Evolutionary conservation across 1,284 basidiomycete genomes (phyloP), one percentile per base, ranked within the genome.

Genomic region (Megacollybia platyphylla): DNA sequence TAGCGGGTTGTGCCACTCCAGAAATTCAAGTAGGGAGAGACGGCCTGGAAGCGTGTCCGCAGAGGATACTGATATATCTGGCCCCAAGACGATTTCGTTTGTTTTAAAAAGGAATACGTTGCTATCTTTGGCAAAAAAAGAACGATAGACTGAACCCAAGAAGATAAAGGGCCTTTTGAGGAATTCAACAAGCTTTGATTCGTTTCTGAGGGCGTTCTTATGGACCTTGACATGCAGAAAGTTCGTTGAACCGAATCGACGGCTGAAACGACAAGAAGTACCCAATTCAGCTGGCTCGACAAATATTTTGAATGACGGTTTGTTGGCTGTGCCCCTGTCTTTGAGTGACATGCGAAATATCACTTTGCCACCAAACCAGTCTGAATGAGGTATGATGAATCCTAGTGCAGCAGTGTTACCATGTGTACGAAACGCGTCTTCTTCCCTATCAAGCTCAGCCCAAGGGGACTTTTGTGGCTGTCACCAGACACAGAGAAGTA

Each of bases 351-450:
- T 67, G 0, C 55, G 52, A 44, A 70, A 71, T 17, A 63, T 55
- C 2, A 70, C 59, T 49, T 64, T 62, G 2, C 70, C 70, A 0
- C 68, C 68, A 46, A 68, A 65, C 62, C 62, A 68, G 30, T 54
- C 53, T 5, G 58, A 47, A n/a, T 54, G 47, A 13, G 58, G 47
- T 11, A 51, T 44, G 37, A 56, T 54, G 44, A 61, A 60, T 7
- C 65, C 67, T 7, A 70, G 51, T 15, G 57, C 60, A 5, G 54
- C 56, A 6, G 11, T 15, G 28, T 56, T 52, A 8, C 52, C 45
- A 39, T 63, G 46, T 6, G 48, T 44, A 0, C 37, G 41, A 7
- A 65, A 49, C 13, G 51, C 52, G 15, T 52, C 52, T 42, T 67
- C 63, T 48, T 73, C 70, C 7, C 50, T 52, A 45, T 71, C 67